phyloP scores from a whole-genome alignment of 345 rosid species.

The Dimocarpus longan region DNA sequence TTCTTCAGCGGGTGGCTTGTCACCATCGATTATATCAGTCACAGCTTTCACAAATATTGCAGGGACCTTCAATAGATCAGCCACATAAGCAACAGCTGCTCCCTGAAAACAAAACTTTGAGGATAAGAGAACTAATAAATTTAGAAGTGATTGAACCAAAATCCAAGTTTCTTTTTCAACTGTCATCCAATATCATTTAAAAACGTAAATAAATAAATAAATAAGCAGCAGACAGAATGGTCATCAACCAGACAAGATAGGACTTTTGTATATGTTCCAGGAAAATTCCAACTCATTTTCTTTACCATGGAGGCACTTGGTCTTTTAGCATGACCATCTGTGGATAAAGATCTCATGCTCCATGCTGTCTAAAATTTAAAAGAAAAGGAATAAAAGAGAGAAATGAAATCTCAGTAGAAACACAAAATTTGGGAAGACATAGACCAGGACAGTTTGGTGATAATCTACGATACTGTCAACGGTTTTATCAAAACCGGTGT shows the following conservation, averaged over 20 bases:
- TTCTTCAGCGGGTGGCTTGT: conserved; percentile 75
- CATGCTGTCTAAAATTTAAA: not conserved
- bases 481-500: not conserved
- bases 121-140: not conserved
- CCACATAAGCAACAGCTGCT: conserved; percentile 84
- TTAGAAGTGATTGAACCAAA: not conserved
- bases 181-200: not conserved
- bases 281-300: not conserved
- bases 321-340: not conserved
- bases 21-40: conserved; percentile 79
- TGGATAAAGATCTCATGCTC: not conserved
- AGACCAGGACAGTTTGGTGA: not conserved
- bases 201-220: not conserved
- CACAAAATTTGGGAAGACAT: not conserved
- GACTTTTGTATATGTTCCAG: not conserved
- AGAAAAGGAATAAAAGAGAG: not conserved
- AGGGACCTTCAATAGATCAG: conserved; percentile 83
- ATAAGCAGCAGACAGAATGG: not conserved
- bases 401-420: not conserved
- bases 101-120: conserved; percentile 45
- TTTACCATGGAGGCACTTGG: not conserved
- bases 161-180: not conserved
- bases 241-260: not conserved
- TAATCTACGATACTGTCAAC: not conserved
- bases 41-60: conserved; percentile 81